Base-by-base conservation (phyloP, 192 early-diverging fungal species). In the Anaeromyces robustus region DNA sequence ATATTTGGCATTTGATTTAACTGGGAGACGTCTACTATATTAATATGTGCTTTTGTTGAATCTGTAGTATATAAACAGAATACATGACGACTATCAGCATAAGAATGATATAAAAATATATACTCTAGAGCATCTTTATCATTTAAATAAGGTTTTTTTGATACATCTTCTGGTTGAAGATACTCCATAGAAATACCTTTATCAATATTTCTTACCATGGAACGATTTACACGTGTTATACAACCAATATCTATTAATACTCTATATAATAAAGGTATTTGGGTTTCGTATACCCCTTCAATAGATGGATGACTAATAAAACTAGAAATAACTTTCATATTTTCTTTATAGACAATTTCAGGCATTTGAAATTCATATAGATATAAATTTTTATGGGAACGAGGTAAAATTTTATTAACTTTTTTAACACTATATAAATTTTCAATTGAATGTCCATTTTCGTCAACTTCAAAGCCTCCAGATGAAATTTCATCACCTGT, bases 201-300 rank as follows among this genome's bases (percentile, higher is more conserved):
- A 41, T 90, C 89, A 29, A 89, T 32, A 1, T 83, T 82, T 34
- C 80, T 80, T 18, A 79, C 30, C 12, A 82, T 19, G 5, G 4
- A 6, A 30, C 77, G 77, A 2, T 39, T 82, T 12, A 89, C 83
- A n/a, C 83, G 84, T 22, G 86, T 86, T 4, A 89, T 82, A 78
- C 92, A 92, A 7, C 96, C 96, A 12, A 97, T 68, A 77, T 91
- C 86, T 7, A 96, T 89, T 78, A 99, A 85, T 17, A 94, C 96
- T 3, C 96, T 92, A 78, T 92, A 92, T 77, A 94, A 78, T 7
- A 95, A 84, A 22, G 94, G 92, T 11, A 97, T 84, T 80, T 97
- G 92, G 0, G 95, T 93, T 88, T 99, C 97, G 83, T 99, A 99
- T 12, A 97, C 94, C 41, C 96, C 97, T 80, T 94, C 94, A 31